A percentile compares a stretch with the other conserved stretches of the same genome.
phyloP scores from a whole-genome alignment of 2,329 filamentous ascomycete genomes.

The Trichoderma polysporum region DNA sequence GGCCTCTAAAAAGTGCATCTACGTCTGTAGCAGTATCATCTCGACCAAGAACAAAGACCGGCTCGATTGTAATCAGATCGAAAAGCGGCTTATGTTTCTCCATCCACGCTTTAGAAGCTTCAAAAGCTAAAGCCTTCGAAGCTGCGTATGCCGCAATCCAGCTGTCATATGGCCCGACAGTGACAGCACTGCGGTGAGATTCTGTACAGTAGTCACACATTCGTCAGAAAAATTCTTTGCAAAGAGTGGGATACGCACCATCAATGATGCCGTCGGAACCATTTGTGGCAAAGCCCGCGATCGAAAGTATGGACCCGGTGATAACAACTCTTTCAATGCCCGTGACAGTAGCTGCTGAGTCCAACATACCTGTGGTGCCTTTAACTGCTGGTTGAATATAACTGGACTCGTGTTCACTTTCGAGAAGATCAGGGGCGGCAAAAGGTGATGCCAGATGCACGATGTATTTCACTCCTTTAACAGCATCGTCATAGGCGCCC shows the following conservation, averaged over 20 bases:
- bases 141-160: constrained; percentile 38
- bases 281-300: background rate
- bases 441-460: constrained; percentile 35
- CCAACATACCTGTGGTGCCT: constrained; percentile 38
- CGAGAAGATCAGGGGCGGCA: background rate
- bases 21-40: constrained; percentile 32
- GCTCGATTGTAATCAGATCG: constrained; percentile 38
- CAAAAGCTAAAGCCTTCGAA: constrained; percentile 37
- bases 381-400: constrained; percentile 37
- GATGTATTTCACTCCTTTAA: constrained; percentile 37
- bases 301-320: constrained; percentile 39
- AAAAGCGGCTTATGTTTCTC: constrained; percentile 35
- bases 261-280: background rate
- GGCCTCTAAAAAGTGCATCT: constrained; percentile 27
- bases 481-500: constrained; percentile 41
- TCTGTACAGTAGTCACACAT: background rate
- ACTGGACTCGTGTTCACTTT: constrained; percentile 20
- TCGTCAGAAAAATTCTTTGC: background rate
- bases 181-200: background rate
- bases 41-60: constrained; percentile 38
- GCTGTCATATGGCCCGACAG: constrained; percentile 30
- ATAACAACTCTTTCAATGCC: constrained; percentile 43
- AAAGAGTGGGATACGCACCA: background rate
- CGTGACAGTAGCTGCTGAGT: constrained; percentile 34
- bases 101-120: constrained; percentile 36